Conservation (phyloP, 176 grass and related monocot genomes). For the Stipa capillata region DNA sequence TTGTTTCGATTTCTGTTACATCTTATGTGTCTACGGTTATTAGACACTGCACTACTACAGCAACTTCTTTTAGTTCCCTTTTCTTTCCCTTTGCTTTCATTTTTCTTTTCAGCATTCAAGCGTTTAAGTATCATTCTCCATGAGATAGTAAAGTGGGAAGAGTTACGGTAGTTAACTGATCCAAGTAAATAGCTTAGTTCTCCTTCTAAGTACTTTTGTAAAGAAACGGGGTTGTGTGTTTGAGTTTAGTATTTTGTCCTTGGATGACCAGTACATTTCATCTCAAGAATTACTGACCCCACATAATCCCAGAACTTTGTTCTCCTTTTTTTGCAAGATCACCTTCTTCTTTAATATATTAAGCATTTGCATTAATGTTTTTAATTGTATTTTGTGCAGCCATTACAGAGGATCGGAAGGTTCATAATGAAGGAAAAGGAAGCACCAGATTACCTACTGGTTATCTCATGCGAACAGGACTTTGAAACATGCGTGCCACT, state of each 20-base stretch:
- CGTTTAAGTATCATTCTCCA: neutral
- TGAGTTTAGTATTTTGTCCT: neutral
- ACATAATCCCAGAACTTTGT: neutral
- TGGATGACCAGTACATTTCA: neutral
- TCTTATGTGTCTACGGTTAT: too few species aligned
- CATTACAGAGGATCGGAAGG: conserved; percentile 73
- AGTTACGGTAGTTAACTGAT: neutral
- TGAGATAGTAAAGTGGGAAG: neutral
- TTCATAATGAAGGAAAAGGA: conserved; percentile 49
- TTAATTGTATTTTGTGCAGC: conserved; percentile 24
- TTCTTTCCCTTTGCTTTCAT: neutral
- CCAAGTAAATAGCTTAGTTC: neutral
- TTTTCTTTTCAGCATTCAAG: neutral
- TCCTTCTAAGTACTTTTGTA: neutral
- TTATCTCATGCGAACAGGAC: conserved; percentile 85
- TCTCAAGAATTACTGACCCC: neutral
- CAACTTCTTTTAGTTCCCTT: neutral
- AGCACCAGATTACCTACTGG: conserved; percentile 59
- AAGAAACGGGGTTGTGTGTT: neutral
- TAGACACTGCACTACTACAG: too few species aligned
- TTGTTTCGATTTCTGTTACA: neutral
- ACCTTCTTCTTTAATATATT: neutral
- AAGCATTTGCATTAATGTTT: neutral
- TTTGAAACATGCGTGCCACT: conserved; percentile 44
- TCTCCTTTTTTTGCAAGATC: neutral